A percentile compares a stretch with the other conserved stretches of the same genome.
phyloP scores from a whole-genome alignment of 2,329 filamentous ascomycete species.

The Claviceps paspali region DNA sequence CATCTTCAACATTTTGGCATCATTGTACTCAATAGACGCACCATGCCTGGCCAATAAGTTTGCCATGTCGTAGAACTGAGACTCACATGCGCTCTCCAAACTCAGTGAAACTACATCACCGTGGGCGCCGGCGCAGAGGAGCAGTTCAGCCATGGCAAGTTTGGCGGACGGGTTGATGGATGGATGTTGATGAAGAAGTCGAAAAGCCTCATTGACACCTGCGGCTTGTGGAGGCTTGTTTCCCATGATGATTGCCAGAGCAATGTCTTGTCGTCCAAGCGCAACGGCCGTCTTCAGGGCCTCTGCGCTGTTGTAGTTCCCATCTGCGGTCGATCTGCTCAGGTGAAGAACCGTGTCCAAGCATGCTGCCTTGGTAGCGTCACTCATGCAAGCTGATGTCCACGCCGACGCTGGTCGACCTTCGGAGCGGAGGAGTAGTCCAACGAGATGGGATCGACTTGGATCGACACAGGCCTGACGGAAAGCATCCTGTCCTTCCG shows the following conservation, averaged over 20 bases:
- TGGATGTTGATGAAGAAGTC: slow-evolving; percentile 27
- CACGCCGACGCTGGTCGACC: slow-evolving; percentile 27
- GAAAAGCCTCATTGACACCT: slow-evolving; percentile 35
- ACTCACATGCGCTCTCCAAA: slow-evolving; percentile 31
- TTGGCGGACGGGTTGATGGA: slow-evolving; percentile 33
- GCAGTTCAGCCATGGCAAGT: slow-evolving; percentile 35
- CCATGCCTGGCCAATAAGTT: slow-evolving; percentile 36
- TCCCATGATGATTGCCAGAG: slow-evolving; percentile 37
- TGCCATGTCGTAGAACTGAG: slow-evolving; percentile 39
- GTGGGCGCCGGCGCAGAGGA: slow-evolving; percentile 42
- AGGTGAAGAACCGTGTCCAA: slow-evolving; percentile 34
- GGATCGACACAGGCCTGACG: slow-evolving; percentile 32
- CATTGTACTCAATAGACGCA: slow-evolving; percentile 38
- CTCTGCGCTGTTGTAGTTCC: slow-evolving; percentile 34
- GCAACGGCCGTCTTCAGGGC: slow-evolving; percentile 35
- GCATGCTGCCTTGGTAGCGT: slow-evolving; percentile 33
- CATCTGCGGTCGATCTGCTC: slow-evolving; percentile 37
- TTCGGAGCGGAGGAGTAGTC: slow-evolving; percentile 32
- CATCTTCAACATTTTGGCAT: slow-evolving; percentile 32
- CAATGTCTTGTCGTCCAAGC: slow-evolving; percentile 36
- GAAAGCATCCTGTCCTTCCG: slow-evolving; percentile 38
- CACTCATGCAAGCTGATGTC: slow-evolving; percentile 35
- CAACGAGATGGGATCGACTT: slow-evolving; percentile 29
- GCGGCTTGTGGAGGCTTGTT: slow-evolving; percentile 33
- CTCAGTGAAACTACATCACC: slow-evolving; percentile 34